These are phyloP conservation scores for Solanum hybrid DNA, from an alignment of 305 asterid genomes.

Conservation along the genomic window DNA sequence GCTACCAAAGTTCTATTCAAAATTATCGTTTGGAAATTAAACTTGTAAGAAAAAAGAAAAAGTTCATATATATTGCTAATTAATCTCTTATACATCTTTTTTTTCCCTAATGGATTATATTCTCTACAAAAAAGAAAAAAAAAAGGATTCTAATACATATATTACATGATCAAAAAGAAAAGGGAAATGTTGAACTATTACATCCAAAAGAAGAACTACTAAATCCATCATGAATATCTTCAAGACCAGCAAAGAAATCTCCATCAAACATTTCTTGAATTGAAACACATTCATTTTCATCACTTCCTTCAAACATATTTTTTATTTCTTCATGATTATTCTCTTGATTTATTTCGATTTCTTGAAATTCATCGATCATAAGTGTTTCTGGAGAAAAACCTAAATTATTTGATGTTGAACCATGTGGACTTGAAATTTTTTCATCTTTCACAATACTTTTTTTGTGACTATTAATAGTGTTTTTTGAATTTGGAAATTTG, in stretches of 20 bases:
- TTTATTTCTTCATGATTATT: not conserved
- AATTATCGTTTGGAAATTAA: not conserved
- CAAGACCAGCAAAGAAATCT: conserved; percentile 13
- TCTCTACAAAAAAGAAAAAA: not conserved
- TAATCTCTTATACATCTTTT: not conserved
- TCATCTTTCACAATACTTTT: not conserved
- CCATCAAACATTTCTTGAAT: conserved; percentile 5
- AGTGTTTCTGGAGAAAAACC: not conserved
- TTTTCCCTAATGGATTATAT: not conserved
- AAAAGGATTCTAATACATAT: not conserved
- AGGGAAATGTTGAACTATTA: not conserved
- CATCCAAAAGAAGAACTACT: not conserved
- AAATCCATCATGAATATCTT: conserved; percentile 10
- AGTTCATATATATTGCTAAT: not conserved
- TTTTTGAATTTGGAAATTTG: conserved; percentile 39
- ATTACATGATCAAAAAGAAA: not conserved
- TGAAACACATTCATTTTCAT: conserved; percentile 5
- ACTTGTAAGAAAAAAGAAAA: not conserved
- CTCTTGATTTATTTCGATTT: not conserved
- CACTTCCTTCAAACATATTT: conserved; percentile 5
- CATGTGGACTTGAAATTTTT: not conserved
- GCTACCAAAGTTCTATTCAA: not conserved
- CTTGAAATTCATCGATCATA: not conserved
- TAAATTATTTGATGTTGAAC: not conserved
- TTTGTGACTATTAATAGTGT: not conserved